Conservation (phyloP, 1,139 yeast species). For the Ashbya aceris region DNA sequence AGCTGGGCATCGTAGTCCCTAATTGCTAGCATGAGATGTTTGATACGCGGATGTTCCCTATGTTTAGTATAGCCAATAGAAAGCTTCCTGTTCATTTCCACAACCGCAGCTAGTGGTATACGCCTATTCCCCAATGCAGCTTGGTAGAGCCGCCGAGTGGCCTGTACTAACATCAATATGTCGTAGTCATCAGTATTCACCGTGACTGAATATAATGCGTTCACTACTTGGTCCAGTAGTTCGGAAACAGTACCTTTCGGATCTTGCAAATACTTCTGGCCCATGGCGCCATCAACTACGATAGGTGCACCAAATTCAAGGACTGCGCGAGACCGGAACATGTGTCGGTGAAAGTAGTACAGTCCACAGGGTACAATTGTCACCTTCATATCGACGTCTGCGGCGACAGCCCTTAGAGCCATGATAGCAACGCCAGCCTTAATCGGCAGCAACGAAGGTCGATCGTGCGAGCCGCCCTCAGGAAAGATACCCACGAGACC, state of each 20-base stretch:
- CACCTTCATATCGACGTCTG: conserved; percentile 46
- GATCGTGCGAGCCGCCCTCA: conserved; percentile 67
- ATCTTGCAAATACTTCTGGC: conserved; percentile 43
- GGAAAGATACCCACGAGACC: conserved; percentile 64
- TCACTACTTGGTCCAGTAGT: conserved; percentile 45
- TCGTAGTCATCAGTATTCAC: conserved; percentile 69
- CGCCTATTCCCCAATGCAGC: conserved; percentile 36
- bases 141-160: conserved; percentile 60
- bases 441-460: conserved; percentile 62
- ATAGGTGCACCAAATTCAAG: conserved; percentile 69
- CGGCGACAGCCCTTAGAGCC: conserved; percentile 68
- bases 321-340: conserved; percentile 69
- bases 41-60: conserved; percentile 49
- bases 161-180: conserved; percentile 64
- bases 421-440: conserved; percentile 77
- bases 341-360: conserved; percentile 69
- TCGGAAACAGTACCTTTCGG: conserved; percentile 51
- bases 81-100: conserved; percentile 63
- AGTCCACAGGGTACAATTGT: conserved; percentile 66
- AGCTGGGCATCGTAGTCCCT: conserved; percentile 46
- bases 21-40: conserved; percentile 43
- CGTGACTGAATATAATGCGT: conserved; percentile 59
- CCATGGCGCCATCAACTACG: conserved; percentile 42
- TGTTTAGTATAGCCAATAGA: conserved; percentile 55
- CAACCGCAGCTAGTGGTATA: conserved; percentile 56